Evolutionary conservation across 495 filamentous ascomycete species (phyloP).

Genomic region (Oleoguttula mirabilis): DNA sequence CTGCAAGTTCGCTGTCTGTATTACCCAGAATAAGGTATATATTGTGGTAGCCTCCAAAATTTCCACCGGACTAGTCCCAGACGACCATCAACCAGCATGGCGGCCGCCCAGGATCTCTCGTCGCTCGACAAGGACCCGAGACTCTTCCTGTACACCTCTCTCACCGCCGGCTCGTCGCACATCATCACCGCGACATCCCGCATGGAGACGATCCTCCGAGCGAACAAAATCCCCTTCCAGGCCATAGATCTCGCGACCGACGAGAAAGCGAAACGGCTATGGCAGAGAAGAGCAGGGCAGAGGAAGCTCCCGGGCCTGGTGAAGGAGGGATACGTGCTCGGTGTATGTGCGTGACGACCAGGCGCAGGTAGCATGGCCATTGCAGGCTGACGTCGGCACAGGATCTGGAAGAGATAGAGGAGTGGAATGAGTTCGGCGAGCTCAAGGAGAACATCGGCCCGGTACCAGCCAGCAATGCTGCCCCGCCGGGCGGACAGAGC

Average conservation of each 20-base stretch:
- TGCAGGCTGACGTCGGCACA: no score
- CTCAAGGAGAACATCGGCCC: conserved; percentile 66
- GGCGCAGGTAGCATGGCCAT: no score
- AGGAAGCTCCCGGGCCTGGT: conserved; percentile 83
- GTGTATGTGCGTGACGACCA: conserved; percentile 56
- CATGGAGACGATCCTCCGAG: conserved; percentile 90
- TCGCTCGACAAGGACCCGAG: conserved; percentile 63
- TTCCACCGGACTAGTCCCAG: no score
- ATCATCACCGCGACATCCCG: conserved; percentile 94
- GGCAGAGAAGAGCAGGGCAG: conserved; percentile 64
- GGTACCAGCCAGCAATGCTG: conserved; percentile 19
- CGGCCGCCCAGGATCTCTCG: no score
- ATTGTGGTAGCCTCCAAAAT: no score
- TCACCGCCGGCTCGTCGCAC: conserved; percentile 93
- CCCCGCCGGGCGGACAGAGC: conserved; percentile 11
- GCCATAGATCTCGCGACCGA: conserved; percentile 88
- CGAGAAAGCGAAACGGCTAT: conserved; percentile 80
- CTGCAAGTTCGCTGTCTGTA: no score
- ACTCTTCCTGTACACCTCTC: conserved; percentile 86
- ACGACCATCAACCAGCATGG: no score
- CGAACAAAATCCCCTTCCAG: conserved; percentile 85
- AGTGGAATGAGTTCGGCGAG: conserved; percentile 98
- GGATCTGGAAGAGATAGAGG: conserved; percentile 90
- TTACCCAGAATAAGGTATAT: no score
- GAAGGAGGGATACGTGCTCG: conserved; percentile 73